These are phyloP conservation scores for Aspergillus haitiensis DNA, from an alignment of 495 filamentous ascomycete genomes.

Conservation along the genomic window DNA sequence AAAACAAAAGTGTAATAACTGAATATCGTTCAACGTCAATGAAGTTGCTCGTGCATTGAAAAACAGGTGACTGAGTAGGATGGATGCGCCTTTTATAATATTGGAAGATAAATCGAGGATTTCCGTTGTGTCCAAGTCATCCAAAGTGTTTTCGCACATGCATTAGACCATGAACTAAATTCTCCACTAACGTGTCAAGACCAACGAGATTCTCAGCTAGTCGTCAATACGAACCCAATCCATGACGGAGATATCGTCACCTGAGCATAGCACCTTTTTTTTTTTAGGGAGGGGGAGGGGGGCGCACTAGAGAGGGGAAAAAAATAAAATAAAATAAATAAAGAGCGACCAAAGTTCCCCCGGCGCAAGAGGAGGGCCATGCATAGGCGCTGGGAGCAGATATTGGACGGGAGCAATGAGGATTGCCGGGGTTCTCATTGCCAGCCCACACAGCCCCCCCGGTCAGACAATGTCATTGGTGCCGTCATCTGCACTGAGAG, in stretches of 20 bases:
- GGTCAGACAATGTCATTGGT: conserved; percentile 17
- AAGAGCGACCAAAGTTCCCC: conserved; percentile 8
- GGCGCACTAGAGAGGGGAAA: not conserved
- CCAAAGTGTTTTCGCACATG: conserved; percentile 23
- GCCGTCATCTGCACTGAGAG: not conserved
- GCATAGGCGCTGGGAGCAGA: conserved; percentile 16
- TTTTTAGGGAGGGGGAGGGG: conserved; percentile 3
- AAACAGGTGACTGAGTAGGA: not conserved
- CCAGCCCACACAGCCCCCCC: conserved; percentile 24
- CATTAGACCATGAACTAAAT: conserved; percentile 20
- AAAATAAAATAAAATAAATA: conserved; percentile 8
- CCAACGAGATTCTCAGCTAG: conserved; percentile 8
- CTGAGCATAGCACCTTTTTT: conserved; percentile 21
- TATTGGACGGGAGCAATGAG: conserved; percentile 17
- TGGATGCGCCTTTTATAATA: conserved; percentile 13
- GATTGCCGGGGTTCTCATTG: conserved; percentile 1
- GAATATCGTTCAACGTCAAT: conserved; percentile 6
- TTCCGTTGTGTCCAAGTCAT: conserved; percentile 16
- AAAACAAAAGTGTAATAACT: conserved; percentile 3
- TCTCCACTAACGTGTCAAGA: conserved; percentile 14
- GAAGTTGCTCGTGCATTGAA: conserved; percentile 11
- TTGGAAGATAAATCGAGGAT: conserved; percentile 7
- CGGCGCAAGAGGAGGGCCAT: conserved; percentile 15
- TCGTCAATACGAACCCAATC: conserved; percentile 25
- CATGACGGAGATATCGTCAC: conserved; percentile 26